Evolutionary conservation across 2,329 filamentous ascomycete genomes (phyloP), one percentile per base, ranked within the genome.

Genomic region (Epichloe gansuensis): DNA sequence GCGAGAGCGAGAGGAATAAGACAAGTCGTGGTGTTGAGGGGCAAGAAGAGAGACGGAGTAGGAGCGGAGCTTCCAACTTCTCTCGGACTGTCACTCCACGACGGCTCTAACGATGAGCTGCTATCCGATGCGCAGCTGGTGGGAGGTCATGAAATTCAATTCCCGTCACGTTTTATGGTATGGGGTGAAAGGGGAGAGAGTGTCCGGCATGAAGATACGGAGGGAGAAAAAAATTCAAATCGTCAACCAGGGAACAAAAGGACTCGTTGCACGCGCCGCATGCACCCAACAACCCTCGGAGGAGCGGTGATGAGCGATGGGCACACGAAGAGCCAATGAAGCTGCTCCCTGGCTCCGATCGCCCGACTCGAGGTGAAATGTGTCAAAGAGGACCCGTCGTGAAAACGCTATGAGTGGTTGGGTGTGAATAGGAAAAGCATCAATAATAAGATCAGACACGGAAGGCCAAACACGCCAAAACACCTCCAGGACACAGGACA

Each of bases 261-360:
- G n/a, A 35, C 37, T 48, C 15, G 48, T 43, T 31, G 48, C 52
- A 48, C 48, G 45, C 37, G 25, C 25, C 48, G 52, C 42, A 44
- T 17, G 21, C 48, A 42, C 25, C 50, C 44, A 34, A 34, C 25
- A 47, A 37, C 34, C 48, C 13, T 35, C 31, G 21, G 39, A 49
- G 41, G 23, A 51, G 52, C 57, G 54, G 56, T 52, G 56, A 59
- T 53, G 56, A 25, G 35, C n/a, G 48, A 48, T 34, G 38, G 41
- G 51, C 25, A 28, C 41, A 34, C 38, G 45, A 39, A 46, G 50
- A 50, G 44, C 57, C 57, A 59, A 58, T 58, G 48, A 52, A 49
- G 51, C 42, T 31, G 28, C 12, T 38, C 50, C 56, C 50, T 58
- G 46, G 56, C 34, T 46, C 53, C 52, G 52, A 54, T 56, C 21